phyloP scores from a whole-genome alignment of 1,139 yeast genomes.

The Zygosaccharomyces pseudobailii region DNA sequence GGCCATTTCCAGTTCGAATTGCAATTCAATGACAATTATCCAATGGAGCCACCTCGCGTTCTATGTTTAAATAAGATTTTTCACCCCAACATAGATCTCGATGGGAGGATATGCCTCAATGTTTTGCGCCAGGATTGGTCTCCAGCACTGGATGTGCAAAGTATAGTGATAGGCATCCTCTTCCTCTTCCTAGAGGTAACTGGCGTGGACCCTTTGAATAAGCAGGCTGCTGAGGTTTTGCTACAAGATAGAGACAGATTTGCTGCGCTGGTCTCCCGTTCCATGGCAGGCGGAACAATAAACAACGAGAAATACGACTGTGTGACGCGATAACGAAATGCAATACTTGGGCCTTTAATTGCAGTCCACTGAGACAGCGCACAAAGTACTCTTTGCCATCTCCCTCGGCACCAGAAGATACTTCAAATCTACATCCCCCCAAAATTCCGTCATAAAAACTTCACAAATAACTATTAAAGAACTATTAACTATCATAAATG shows the following conservation, averaged over 20 bases:
- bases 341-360: no score
- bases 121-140: constrained; percentile 95
- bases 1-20: constrained; percentile 70
- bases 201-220: constrained; percentile 87
- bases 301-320: constrained; percentile 59
- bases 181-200: constrained; percentile 87
- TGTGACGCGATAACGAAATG: constrained; percentile 34
- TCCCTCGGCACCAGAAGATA: no score
- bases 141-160: constrained; percentile 79
- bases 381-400: no score
- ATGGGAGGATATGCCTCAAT: constrained; percentile 89
- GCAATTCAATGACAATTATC: constrained; percentile 65
- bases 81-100: constrained; percentile 89
- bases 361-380: no score
- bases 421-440: not conserved
- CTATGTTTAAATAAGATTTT: constrained; percentile 67
- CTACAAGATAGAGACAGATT: constrained; percentile 55
- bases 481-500: not conserved
- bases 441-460: not conserved
- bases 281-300: constrained; percentile 73
- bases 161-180: constrained; percentile 79
- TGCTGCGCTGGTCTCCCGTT: constrained; percentile 49
- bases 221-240: constrained; percentile 77
- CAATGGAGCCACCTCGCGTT: constrained; percentile 90
- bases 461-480: not conserved